Conservation (phyloP, 257 asterid genomes). For the Nicotiana attenuata region DNA sequence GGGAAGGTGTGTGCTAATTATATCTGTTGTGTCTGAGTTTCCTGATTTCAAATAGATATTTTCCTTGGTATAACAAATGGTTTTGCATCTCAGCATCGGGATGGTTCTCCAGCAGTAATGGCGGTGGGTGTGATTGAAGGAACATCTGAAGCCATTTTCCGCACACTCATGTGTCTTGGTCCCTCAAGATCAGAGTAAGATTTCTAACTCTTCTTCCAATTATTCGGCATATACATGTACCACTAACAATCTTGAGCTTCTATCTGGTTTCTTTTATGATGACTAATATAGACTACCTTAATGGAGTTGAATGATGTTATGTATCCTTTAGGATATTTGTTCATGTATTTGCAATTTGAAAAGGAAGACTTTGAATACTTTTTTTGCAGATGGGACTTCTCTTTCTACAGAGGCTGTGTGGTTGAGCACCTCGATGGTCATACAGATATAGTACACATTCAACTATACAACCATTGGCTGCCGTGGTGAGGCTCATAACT, state of each 20-base stretch:
- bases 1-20: constrained; percentile 39
- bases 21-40: neutral
- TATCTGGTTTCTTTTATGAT: neutral
- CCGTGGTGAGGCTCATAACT: constrained; percentile 57
- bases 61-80: neutral
- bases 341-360: neutral
- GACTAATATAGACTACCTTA: neutral
- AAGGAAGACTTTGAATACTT: neutral
- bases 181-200: constrained; percentile 86
- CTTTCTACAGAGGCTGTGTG: constrained; percentile 62
- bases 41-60: neutral
- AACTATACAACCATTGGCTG: constrained; percentile 73
- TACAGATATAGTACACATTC: constrained; percentile 75
- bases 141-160: constrained; percentile 79
- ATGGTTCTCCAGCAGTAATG: constrained; percentile 76
- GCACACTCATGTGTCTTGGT: constrained; percentile 72
- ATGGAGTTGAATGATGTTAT: neutral
- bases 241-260: too few relatives aligned
- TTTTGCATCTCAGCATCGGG: constrained; percentile 46
- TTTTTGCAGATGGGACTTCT: constrained; percentile 86
- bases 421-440: constrained; percentile 92
- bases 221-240: too few relatives aligned
- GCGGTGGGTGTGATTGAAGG: constrained; percentile 86
- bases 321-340: neutral
- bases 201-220: neutral